phyloP scores from a whole-genome alignment of 78 protist species.

The Acrasis kona region DNA sequence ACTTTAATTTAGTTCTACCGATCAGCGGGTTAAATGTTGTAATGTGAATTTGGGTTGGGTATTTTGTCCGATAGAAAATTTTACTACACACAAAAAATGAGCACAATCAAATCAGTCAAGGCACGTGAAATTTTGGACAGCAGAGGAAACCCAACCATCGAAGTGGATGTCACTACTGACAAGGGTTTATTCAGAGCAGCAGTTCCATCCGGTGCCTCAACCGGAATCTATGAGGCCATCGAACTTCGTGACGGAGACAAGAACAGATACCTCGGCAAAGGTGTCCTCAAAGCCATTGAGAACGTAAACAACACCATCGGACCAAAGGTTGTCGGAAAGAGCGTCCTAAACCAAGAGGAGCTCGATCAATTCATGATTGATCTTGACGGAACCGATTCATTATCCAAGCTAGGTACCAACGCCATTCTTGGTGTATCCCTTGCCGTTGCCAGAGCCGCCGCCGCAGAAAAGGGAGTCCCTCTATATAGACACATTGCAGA shows the following conservation, averaged over 20 bases:
- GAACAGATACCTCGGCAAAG: constrained; percentile 89
- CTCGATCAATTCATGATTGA: constrained; percentile 77
- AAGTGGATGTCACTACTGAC: constrained; percentile 23
- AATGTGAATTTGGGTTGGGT: no score
- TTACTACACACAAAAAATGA: no score
- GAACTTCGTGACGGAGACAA: constrained; percentile 75
- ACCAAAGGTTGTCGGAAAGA: constrained; percentile 75
- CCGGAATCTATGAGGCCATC: constrained; percentile 97
- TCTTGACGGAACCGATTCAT: constrained; percentile 89
- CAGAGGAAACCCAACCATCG: constrained; percentile 95
- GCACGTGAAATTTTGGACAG: constrained; percentile 88
- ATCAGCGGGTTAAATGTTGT: no score
- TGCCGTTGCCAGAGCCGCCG: constrained; percentile 95
- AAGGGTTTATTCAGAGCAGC: constrained; percentile 70
- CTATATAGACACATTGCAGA: background rate
- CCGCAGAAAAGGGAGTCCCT: constrained; percentile 26
- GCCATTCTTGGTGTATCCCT: constrained; percentile 96
- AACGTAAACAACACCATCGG: constrained; percentile 80
- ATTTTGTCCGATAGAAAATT: no score
- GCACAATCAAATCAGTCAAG: constrained; percentile 21
- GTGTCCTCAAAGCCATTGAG: constrained; percentile 81
- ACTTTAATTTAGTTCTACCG: no score
- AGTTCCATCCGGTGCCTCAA: constrained; percentile 99
- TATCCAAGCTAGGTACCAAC: constrained; percentile 96
- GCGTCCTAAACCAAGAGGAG: constrained; percentile 66